Conservation (phyloP, 257 asterid genomes). For the Solanum stenotomum region DNA sequence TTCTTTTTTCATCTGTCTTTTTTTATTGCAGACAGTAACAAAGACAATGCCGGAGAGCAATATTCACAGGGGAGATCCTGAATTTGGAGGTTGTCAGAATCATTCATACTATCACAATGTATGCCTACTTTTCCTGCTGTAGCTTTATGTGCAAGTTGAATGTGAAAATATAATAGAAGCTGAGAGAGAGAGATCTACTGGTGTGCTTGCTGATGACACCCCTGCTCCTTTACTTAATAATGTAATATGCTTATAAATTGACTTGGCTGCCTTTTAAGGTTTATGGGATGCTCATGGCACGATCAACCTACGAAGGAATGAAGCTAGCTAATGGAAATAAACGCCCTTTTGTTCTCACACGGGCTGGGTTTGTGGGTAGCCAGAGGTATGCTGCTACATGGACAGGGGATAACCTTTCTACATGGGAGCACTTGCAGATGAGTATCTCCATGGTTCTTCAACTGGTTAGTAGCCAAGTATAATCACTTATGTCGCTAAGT, state of each 20-base stretch:
- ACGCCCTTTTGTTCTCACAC: conserved; percentile 93
- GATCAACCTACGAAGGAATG: conserved; percentile 94
- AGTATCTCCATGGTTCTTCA: conserved; percentile 93
- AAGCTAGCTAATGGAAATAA: conserved; percentile 55
- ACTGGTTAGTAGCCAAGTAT: conserved; percentile 43
- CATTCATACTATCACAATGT: conserved; percentile 95
- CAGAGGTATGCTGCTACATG: conserved; percentile 97
- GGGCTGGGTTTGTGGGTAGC: conserved; percentile 97
- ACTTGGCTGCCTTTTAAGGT: conserved; percentile 34
- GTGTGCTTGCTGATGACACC: background rate
- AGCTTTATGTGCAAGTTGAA: background rate
- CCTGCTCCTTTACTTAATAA: background rate
- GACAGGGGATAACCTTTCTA: conserved; percentile 97
- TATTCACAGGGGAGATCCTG: conserved; percentile 78
- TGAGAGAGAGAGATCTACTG: background rate
- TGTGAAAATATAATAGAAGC: background rate
- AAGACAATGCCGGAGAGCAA: conserved; percentile 98
- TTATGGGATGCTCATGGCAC: conserved; percentile 96
- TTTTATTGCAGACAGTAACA: conserved; percentile 61
- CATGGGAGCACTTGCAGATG: conserved; percentile 98
- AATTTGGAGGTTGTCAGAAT: conserved; percentile 74
- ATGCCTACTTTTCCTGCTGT: conserved; percentile 5
- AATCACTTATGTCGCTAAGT: background rate
- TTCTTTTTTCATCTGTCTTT: conserved; percentile 4
- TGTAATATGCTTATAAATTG: background rate